These are phyloP conservation scores for Sesbania bispinosa DNA, from an alignment of 306 rosid species.

Conservation along the genomic window DNA sequence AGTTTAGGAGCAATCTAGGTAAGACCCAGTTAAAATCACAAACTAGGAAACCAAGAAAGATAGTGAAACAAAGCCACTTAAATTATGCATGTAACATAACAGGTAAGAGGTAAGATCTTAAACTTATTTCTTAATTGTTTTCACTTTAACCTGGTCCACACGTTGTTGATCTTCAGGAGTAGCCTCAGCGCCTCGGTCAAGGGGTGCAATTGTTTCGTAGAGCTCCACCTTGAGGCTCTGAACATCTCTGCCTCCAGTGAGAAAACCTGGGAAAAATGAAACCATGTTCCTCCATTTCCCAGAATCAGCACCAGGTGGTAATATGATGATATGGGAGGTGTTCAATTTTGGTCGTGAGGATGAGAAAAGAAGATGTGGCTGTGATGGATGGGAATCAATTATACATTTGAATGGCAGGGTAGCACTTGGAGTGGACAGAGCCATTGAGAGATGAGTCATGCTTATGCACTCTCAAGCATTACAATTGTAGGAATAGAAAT, in stretches of 20 bases:
- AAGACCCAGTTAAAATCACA: not conserved
- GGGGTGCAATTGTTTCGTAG: conserved; percentile 28
- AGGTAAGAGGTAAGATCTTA: not conserved
- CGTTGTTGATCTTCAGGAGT: conserved; percentile 37
- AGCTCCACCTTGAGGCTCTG: conserved; percentile 40
- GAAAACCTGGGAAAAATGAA: conserved; percentile 38
- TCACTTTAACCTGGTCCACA: conserved; percentile 37
- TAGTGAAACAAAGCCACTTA: not conserved
- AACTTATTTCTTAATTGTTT: too few species aligned
- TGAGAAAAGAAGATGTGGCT: conserved; percentile 4
- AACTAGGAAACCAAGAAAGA: not conserved
- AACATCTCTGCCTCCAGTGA: conserved; percentile 27
- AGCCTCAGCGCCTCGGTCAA: conserved; percentile 38
- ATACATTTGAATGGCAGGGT: conserved; percentile 14
- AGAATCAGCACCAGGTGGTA: too few species aligned
- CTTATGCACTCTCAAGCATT: too few species aligned
- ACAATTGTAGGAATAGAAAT: too few species aligned
- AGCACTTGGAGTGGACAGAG: conserved; percentile 3
- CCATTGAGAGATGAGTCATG: too few species aligned
- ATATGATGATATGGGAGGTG: not conserved
- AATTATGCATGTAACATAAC: not conserved
- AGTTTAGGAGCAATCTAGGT: conserved; percentile 72
- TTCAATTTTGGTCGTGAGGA: conserved; percentile 19
- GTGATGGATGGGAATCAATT: conserved; percentile 7
- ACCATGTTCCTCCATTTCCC: conserved; percentile 34